Base-by-base conservation (phyloP, 2,329 filamentous ascomycete genomes). In the Claviceps sp. region DNA sequence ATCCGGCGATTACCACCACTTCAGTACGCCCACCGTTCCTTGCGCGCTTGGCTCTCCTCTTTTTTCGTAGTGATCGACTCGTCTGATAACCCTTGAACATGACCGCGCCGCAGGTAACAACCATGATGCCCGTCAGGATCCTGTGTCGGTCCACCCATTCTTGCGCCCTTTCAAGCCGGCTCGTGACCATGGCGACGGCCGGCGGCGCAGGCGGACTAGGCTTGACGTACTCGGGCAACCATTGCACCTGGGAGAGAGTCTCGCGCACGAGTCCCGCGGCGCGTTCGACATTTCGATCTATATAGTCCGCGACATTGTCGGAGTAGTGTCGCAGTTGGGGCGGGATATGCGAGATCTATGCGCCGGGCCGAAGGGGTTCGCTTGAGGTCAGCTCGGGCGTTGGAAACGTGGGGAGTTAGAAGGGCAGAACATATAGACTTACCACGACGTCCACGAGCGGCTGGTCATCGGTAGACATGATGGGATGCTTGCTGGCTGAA, bases 1-100 rank as follows among this genome's bases (percentile, higher is more conserved):
- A 89, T n/a, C 91, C 91, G 22, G 89, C 89, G 56, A 97, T 78
- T 30, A 97, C 86, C 64, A 82, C 73, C 5, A 97, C 91, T 67
- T 98, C 93, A 57, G 84, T 82, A 50, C 93, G 79, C 4, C 87
- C 88, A 24, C 93, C 93, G 69, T 89, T 95, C 48, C 78, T 76
- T 3, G 89, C 87, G 52, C 86, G 81, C 68, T 77, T 84, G 11
- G 90, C 93, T 56, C 88, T 80, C 57, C 91, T 80, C 51, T 77
- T 77, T 64, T 82, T 86, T 54, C 78, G 81, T 51, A 77, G 73
- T 54, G 80, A 79, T 52, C 81, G 74, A 52, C 67, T 73, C 51
- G 65, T 72, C 54, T 69, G 68, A 56, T 78, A 75, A 26, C 69
- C 68, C 54, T 71, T 71, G 65, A 79, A 82, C 22, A 72, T 70